Conservation (phyloP, 805 yeast species). For the Barnettozyma californica region DNA sequence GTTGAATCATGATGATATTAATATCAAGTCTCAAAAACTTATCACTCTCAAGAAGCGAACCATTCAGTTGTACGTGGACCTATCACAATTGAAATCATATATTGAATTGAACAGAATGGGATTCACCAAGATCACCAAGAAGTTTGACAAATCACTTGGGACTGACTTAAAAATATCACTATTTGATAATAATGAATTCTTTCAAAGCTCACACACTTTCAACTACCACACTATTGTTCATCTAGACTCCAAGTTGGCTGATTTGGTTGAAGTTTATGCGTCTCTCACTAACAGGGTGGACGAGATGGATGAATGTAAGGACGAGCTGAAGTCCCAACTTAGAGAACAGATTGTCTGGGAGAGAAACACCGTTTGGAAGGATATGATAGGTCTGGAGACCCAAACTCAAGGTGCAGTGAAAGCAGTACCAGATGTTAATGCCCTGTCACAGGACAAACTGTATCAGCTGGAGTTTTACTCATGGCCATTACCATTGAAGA, state of each 20-base stretch:
- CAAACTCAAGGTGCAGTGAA: slow-evolving; percentile 41
- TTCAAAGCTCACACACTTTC: slow-evolving; percentile 52
- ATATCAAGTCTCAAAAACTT: slow-evolving; percentile 44
- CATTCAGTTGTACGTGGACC: slow-evolving; percentile 57
- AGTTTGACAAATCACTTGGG: slow-evolving; percentile 77
- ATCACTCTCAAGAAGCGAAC: slow-evolving; percentile 67
- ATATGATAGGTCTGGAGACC: slow-evolving; percentile 81
- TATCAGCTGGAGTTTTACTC: slow-evolving; percentile 30
- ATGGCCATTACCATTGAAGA: slow-evolving; percentile 28
- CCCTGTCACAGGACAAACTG: slow-evolving; percentile 22
- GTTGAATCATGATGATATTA: slow-evolving; percentile 43
- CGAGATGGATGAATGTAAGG: slow-evolving; percentile 38
- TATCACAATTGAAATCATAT: slow-evolving; percentile 79
- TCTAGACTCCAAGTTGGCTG: slow-evolving; percentile 50
- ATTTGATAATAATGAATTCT: slow-evolving; percentile 39
- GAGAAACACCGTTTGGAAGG: slow-evolving; percentile 94
- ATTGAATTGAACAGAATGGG: slow-evolving; percentile 84
- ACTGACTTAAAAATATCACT: slow-evolving; percentile 46
- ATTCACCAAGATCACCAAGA: slow-evolving; percentile 79
- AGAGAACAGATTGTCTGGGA: slow-evolving; percentile 96
- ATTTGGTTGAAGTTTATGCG: slow-evolving; percentile 51
- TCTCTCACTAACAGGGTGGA: slow-evolving; percentile 33
- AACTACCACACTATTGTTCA: slow-evolving; percentile 36
- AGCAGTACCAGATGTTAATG: slow-evolving; percentile 33
- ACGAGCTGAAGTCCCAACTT: slow-evolving; percentile 55